Percentiles rank a stretch among this genome's conserved stretches.
These are phyloP conservation scores for Arthrobotrys conoides DNA, from an alignment of 2,329 filamentous ascomycete species.

Conservation along the genomic window DNA sequence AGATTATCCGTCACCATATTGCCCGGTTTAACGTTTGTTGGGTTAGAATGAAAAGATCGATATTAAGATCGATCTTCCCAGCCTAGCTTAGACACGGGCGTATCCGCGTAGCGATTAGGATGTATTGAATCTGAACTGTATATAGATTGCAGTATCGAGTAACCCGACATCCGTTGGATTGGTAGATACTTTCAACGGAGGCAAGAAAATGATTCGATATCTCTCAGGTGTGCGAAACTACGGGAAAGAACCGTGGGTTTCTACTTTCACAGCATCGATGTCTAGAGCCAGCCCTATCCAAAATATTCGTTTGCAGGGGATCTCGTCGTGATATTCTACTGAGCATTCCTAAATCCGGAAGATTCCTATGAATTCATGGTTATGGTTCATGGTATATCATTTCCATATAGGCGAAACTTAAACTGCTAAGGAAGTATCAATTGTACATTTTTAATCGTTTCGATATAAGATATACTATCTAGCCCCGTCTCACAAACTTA, in stretches of 20 bases:
- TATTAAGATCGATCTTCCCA: background rate
- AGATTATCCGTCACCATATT: background rate
- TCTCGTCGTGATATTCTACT: background rate
- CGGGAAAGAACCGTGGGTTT: background rate
- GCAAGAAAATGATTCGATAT: background rate
- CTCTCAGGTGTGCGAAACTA: background rate
- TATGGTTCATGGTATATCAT: background rate
- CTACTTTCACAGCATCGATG: background rate
- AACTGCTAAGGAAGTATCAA: background rate
- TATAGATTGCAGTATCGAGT: no score
- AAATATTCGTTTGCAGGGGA: slow-evolving; percentile 33
- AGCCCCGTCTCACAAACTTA: slow-evolving; percentile 35
- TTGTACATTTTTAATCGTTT: background rate
- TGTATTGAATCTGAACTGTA: no score
- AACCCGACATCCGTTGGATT: no score
- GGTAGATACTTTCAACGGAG: no score
- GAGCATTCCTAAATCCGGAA: slow-evolving; percentile 31
- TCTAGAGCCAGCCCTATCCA: background rate
- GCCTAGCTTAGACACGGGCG: background rate
- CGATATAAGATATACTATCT: background rate
- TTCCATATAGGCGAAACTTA: background rate
- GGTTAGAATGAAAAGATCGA: background rate
- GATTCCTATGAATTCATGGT: background rate
- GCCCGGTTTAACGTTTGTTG: background rate
- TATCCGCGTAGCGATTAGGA: no score